Percentiles rank a stretch among this genome's conserved stretches.
Evolutionary conservation across 2,329 filamentous ascomycete genomes (phyloP).

Genomic region (Apiospora koreana): DNA sequence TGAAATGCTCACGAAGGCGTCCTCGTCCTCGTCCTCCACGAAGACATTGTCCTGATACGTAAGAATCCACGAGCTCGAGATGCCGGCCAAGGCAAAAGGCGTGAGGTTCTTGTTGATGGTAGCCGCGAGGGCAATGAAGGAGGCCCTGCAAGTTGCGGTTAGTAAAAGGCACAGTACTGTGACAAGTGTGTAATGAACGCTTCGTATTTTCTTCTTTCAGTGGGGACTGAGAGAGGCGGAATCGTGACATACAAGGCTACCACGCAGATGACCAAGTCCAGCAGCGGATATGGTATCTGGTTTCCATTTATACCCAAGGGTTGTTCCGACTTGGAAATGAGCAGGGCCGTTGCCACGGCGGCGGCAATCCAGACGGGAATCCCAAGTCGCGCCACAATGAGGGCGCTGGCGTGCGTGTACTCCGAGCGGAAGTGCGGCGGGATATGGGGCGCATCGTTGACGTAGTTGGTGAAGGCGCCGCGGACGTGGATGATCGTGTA

Average conservation of each 20-base stretch:
- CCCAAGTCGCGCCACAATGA: slow-evolving; percentile 30
- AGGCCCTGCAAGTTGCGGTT: slow-evolving; percentile 21
- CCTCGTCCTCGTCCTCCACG: background rate
- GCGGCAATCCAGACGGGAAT: slow-evolving; percentile 33
- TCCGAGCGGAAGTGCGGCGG: slow-evolving; percentile 31
- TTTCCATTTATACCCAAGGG: background rate
- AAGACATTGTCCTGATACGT: slow-evolving; percentile 26
- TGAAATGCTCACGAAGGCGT: slow-evolving; percentile 24
- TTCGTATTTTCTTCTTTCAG: background rate
- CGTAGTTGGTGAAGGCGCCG: slow-evolving; percentile 27
- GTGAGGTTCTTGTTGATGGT: slow-evolving; percentile 31
- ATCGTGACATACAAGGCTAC: slow-evolving; percentile 30
- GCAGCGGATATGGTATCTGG: slow-evolving; percentile 23
- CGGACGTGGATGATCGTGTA: slow-evolving; percentile 32
- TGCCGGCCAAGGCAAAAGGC: slow-evolving; percentile 29
- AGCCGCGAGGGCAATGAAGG: slow-evolving; percentile 30
- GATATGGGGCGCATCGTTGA: slow-evolving; percentile 19
- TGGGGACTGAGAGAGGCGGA: background rate
- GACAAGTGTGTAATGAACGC: slow-evolving; percentile 11
- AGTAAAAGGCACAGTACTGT: background rate
- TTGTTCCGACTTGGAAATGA: slow-evolving; percentile 23
- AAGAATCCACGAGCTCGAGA: slow-evolving; percentile 27
- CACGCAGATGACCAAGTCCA: slow-evolving; percentile 32
- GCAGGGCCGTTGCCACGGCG: slow-evolving; percentile 29
- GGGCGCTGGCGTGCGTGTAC: slow-evolving; percentile 31